These are phyloP conservation scores for Nothophoma quercina DNA, from an alignment of 2,329 filamentous ascomycete genomes.

Conservation along the genomic window DNA sequence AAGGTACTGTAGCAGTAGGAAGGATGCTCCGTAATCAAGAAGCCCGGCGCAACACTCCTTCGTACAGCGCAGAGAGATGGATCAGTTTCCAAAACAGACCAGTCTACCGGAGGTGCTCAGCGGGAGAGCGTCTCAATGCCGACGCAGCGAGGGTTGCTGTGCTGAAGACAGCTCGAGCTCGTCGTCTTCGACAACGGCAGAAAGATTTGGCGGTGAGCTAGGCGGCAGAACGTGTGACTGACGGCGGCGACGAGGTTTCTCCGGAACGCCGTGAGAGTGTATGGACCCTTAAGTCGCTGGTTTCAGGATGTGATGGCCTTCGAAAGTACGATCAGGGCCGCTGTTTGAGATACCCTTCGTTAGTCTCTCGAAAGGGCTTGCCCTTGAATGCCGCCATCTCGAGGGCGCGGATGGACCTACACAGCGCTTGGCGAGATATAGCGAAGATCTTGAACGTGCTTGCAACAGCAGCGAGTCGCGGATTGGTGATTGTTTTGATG, in stretches of 20 bases:
- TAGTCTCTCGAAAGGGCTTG: constrained; percentile 43
- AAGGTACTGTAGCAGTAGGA: constrained; percentile 2
- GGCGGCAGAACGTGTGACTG: constrained; percentile 20
- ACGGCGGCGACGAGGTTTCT: constrained; percentile 15
- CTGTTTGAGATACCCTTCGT: constrained; percentile 37
- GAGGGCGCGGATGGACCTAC: constrained; percentile 42
- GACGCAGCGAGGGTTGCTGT: neutral
- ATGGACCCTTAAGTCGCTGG: neutral
- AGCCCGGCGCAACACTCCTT: neutral
- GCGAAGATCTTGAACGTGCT: constrained; percentile 16
- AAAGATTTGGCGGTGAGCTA: constrained; percentile 33
- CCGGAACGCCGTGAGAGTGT: constrained; percentile 15
- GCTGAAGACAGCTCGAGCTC: constrained; percentile 12
- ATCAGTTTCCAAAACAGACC: neutral
- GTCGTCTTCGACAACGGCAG: constrained; percentile 25
- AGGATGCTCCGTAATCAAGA: neutral
- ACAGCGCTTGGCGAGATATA: constrained; percentile 38
- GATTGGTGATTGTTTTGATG: constrained; percentile 3
- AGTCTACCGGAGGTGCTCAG: neutral
- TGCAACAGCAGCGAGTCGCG: constrained; percentile 10
- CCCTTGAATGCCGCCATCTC: constrained; percentile 39
- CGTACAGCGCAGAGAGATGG: neutral
- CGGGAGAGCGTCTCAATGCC: neutral
- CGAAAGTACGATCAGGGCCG: constrained; percentile 21
- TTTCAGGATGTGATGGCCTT: constrained; percentile 19